Base-by-base conservation (phyloP, 2,329 filamentous ascomycete genomes). In the Claviceps citrina region DNA sequence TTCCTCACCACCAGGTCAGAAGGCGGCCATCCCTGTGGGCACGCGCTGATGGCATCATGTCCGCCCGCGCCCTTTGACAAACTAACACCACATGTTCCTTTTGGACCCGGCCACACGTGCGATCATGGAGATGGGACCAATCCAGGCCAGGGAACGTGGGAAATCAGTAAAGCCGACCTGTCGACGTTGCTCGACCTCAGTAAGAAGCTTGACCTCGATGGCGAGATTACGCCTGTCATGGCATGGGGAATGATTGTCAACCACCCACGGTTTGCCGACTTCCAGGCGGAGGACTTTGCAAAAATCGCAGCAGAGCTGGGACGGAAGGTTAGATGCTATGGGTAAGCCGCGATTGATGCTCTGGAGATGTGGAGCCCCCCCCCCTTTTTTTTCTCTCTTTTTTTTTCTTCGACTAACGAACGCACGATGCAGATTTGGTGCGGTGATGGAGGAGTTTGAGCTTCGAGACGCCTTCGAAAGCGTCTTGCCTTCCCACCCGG, bases 151-250 rank as follows among this genome's bases (percentile, higher is more conserved):
- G 76, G 83, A 56, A 89, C 87, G 37, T 89, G 85, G 63, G 81
- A 91, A 54, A 64, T 91, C 5, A 77, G 71, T 43, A 83, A 81
- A 55, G 73, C 72, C 28, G 84, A 91, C 52, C 69, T 98, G 37
- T 66, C 78, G 38, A 93, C 82, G 40, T 67, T 96, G 40, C 71
- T 95, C 44, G 82, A 93, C 54, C 70, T 95, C 41, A 94, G 85
- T 62, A 74, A 78, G 50, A 77, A 79, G 50, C 69, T 95, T 20
- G 79, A 91, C 50, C 74, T 91, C 2, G 84, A 91, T 45, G 85
- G 85, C 39, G 84, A 93, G 61, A 84, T 96, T 52, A 96, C 89
- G 15, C 91, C 91, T 0, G 83, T 95, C 48, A 93, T 93, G 84
- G 87, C 87, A 0, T 89, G 91, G 76, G 81, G 84, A 37, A 81